Evolutionary conservation across 495 filamentous ascomycete species (phyloP).

Genomic region (Hypoxylon fragiforme): DNA sequence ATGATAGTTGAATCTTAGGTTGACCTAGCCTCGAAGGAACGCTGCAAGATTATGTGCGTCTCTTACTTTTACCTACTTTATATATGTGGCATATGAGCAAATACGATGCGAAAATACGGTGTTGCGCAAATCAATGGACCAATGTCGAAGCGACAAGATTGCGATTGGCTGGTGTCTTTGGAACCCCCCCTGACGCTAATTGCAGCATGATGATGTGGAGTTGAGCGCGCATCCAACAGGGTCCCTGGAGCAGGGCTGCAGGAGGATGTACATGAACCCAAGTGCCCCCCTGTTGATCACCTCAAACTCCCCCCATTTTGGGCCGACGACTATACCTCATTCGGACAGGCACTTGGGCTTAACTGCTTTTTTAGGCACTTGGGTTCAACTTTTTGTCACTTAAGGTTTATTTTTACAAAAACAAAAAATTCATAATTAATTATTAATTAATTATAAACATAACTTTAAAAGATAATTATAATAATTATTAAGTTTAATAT

Average conservation of each 20-base stretch:
- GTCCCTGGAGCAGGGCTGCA: conserved; percentile 35
- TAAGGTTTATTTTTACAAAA: too few relatives aligned
- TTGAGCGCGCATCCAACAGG: conserved; percentile 29
- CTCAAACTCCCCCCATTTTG: too few relatives aligned
- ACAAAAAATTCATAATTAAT: too few relatives aligned
- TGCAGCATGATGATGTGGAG: conserved; percentile 36
- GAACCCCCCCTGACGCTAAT: conserved; percentile 34
- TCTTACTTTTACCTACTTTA: neutral
- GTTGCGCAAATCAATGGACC: conserved; percentile 36
- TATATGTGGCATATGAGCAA: conserved; percentile 11
- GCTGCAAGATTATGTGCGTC: conserved; percentile 8
- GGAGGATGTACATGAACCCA: too few relatives aligned
- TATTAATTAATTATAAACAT: too few relatives aligned
- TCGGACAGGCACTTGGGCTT: too few relatives aligned
- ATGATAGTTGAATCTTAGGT: conserved; percentile 14
- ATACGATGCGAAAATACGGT: conserved; percentile 38
- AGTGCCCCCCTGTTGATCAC: too few relatives aligned
- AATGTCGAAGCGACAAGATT: conserved; percentile 35
- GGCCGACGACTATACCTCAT: too few relatives aligned
- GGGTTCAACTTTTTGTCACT: too few relatives aligned
- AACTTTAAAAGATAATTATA: too few relatives aligned
- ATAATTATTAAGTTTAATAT: too few relatives aligned
- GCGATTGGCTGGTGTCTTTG: conserved; percentile 21
- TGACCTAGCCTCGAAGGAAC: conserved; percentile 9
- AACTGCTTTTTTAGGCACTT: too few relatives aligned